Percentiles rank a stretch among this genome's conserved stretches.
These are phyloP conservation scores for Boletus holoroseus DNA, from an alignment of 1,284 basidiomycete species.

Conservation along the genomic window DNA sequence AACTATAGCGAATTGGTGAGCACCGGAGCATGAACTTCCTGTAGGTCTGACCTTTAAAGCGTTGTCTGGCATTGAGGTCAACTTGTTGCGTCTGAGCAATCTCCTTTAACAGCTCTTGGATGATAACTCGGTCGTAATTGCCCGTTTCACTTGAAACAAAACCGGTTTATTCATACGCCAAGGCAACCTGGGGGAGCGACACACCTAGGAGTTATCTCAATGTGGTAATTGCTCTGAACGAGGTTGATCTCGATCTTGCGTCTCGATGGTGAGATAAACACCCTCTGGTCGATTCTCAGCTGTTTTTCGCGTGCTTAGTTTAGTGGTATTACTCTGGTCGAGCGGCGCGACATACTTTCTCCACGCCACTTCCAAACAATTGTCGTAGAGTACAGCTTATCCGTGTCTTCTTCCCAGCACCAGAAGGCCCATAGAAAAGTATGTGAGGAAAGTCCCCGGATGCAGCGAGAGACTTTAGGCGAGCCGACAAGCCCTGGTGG, in stretches of 20 bases:
- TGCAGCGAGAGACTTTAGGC: conserved; percentile 76
- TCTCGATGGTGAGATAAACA: conserved; percentile 92
- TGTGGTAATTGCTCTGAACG: conserved; percentile 96
- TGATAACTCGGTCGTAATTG: conserved; percentile 91
- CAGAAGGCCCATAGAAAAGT: conserved; percentile 96
- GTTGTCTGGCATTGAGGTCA: conserved; percentile 89
- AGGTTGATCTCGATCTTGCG: conserved; percentile 96
- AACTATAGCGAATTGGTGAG: conserved; percentile 47
- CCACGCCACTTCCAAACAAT: conserved; percentile 87
- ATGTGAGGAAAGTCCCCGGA: conserved; percentile 97
- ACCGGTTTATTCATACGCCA: neutral
- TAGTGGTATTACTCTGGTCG: neutral
- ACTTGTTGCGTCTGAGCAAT: conserved; percentile 99
- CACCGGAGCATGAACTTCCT: neutral
- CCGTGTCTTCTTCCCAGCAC: conserved; percentile 97
- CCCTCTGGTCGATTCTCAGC: conserved; percentile 97
- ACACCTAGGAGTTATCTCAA: conserved; percentile 95
- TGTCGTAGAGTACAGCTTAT: conserved; percentile 87
- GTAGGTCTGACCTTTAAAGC: conserved; percentile 78
- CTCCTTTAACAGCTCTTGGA: conserved; percentile 96
- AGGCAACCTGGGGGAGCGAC: conserved; percentile 16
- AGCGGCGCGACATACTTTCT: conserved; percentile 62
- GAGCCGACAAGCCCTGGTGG: conserved; percentile 75
- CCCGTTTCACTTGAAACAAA: conserved; percentile 76
- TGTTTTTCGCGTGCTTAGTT: conserved; percentile 33